These are phyloP conservation scores for Azolla pinnata DNA, from an alignment of 75 land plant species.

Conservation along the genomic window DNA sequence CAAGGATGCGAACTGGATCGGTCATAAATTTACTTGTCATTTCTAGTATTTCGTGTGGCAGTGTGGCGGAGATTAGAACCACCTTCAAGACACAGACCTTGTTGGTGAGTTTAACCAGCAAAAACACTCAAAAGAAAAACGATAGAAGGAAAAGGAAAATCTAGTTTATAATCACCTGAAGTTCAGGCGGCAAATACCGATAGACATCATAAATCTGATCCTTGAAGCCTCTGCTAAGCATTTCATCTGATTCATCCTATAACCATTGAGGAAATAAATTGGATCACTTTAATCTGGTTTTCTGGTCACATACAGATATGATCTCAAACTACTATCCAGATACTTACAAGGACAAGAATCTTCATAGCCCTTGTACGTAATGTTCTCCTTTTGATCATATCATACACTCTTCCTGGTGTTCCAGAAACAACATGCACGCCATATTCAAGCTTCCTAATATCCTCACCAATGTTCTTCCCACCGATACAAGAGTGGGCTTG, in stretches of 20 bases:
- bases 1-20: conserved; percentile 88
- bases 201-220: conserved; percentile 99
- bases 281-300: no score
- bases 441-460: conserved; percentile 77
- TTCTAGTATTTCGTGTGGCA: conserved; percentile 97
- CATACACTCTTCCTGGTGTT: conserved; percentile 95
- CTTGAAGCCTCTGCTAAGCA: conserved; percentile 97
- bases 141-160: conserved; percentile 2
- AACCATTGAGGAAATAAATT: neutral
- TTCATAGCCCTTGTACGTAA: conserved; percentile 83
- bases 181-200: conserved; percentile 91
- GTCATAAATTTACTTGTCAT: conserved; percentile 99
- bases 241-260: conserved; percentile 99
- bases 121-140: neutral
- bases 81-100: no score
- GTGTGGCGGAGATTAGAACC: conserved; percentile 83
- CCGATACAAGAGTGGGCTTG: conserved; percentile 95
- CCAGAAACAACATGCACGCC: conserved; percentile 99
- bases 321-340: neutral
- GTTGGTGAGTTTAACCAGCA: no score
- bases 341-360: conserved; percentile 67
- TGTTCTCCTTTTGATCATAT: conserved; percentile 94
- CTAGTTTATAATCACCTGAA: conserved; percentile 38
- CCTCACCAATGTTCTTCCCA: conserved; percentile 92
- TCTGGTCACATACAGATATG: no score